Evolutionary conservation across 768 basidiomycete species (phyloP).

Genomic region (Tulasnella sp.): DNA sequence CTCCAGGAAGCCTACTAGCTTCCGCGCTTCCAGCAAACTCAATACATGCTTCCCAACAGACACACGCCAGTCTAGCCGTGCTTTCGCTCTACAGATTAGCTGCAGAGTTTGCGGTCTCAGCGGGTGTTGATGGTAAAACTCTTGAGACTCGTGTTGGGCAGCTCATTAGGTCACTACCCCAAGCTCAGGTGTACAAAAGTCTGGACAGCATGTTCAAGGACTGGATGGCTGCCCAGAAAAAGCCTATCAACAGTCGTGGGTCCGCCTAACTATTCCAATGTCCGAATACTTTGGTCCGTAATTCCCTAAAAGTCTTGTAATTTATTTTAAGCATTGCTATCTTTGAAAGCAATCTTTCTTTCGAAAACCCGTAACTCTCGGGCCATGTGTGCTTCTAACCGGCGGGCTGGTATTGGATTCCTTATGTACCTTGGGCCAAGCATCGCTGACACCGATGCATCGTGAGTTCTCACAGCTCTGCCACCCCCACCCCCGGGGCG

Average conservation of each 20-base stretch:
- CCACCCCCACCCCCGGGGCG: too few species aligned
- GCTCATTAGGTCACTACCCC: slow-evolving; percentile 84
- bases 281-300: not conserved
- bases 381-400: not conserved
- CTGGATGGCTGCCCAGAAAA: slow-evolving; percentile 30
- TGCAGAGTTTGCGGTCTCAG: slow-evolving; percentile 74
- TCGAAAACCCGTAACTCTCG: not conserved
- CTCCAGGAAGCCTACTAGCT: not conserved
- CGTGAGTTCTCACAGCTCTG: too few species aligned
- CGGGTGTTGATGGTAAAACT: slow-evolving; percentile 50
- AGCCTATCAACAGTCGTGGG: not conserved
- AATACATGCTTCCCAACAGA: slow-evolving; percentile 82
- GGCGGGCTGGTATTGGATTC: too few species aligned
- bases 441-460: too few species aligned
- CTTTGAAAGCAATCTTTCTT: not conserved
- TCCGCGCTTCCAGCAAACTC: slow-evolving; percentile 59
- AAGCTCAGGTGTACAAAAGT: slow-evolving; percentile 82
- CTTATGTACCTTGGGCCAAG: too few species aligned
- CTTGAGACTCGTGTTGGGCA: slow-evolving; percentile 77
- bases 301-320: not conserved
- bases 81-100: slow-evolving; percentile 85
- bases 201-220: slow-evolving; percentile 94
- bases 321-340: not conserved
- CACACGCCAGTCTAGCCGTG: slow-evolving; percentile 89
- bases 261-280: not conserved